Conservation (phyloP, 768 basidiomycete species). For the Phylloporus sp. region DNA sequence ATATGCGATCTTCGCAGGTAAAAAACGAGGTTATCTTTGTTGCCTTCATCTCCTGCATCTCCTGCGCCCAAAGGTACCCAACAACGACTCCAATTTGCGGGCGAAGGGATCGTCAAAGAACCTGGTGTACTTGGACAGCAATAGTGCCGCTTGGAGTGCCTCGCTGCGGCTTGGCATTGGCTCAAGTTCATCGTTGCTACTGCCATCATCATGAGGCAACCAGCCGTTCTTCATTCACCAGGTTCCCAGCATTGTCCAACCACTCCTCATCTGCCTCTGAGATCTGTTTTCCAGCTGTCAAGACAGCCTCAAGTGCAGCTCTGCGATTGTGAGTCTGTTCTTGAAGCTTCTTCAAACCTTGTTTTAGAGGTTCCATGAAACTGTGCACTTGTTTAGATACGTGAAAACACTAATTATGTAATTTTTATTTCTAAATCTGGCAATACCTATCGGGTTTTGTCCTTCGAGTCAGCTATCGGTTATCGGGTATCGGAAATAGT, state of each 20-base stretch:
- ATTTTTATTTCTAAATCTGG: no score
- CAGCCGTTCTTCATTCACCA: conserved; percentile 20
- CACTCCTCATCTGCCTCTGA: conserved; percentile 19
- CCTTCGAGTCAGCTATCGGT: no score
- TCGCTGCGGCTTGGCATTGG: neutral
- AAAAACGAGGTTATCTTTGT: neutral
- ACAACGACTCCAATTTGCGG: neutral
- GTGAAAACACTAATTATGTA: no score
- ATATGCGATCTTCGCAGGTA: no score
- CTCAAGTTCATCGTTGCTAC: neutral
- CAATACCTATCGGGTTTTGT: no score
- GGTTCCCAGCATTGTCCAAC: conserved; percentile 23
- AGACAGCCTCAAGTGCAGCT: neutral
- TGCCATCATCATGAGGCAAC: neutral
- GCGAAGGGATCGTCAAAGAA: neutral
- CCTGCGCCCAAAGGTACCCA: neutral
- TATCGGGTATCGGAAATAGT: no score
- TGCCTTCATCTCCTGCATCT: neutral
- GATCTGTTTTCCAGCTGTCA: conserved; percentile 14
- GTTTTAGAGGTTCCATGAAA: neutral
- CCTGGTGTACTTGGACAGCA: neutral
- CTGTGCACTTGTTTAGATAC: neutral
- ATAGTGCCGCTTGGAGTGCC: neutral
- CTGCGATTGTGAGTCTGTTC: neutral
- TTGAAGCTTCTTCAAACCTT: neutral